Conservation (phyloP, 805 yeast species). For the Kuraishia hungarica region DNA sequence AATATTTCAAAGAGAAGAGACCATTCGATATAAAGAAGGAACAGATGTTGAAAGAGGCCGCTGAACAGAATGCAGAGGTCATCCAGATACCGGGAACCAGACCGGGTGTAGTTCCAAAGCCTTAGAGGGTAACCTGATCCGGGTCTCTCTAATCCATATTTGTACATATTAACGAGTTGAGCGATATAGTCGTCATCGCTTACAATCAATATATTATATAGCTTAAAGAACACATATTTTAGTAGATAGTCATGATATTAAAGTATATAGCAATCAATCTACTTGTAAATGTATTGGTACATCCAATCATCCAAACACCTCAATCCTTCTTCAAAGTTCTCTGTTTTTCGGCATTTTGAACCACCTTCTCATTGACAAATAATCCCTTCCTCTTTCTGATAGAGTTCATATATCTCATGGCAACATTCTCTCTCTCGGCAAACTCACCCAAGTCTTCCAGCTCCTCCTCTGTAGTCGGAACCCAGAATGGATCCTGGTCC, state of each 20-base stretch:
- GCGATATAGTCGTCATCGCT: background rate
- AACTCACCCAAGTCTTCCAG: conserved; percentile 86
- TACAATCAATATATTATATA: background rate
- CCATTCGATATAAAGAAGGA: conserved; percentile 67
- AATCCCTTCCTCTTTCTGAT: conserved; percentile 85
- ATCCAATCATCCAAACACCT: background rate
- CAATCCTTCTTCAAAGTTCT: conserved; percentile 72
- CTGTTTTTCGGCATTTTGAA: conserved; percentile 90
- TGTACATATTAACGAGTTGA: background rate
- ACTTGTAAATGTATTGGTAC: too few species aligned
- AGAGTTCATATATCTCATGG: conserved; percentile 75
- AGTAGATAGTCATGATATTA: too few species aligned
- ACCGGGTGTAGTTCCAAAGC: conserved; percentile 6
- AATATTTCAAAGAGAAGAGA: conserved; percentile 86
- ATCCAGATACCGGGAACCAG: conserved; percentile 19
- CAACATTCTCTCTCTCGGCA: conserved; percentile 89
- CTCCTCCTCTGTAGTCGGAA: conserved; percentile 95
- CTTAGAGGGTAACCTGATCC: background rate
- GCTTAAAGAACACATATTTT: background rate
- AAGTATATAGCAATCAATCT: too few species aligned
- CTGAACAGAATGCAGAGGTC: conserved; percentile 50
- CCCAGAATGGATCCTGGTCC: conserved; percentile 97
- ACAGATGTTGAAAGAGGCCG: conserved; percentile 59
- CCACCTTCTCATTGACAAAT: conserved; percentile 82
- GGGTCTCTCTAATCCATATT: background rate